phyloP scores from a whole-genome alignment of 208 protist species.

The Trypanosoma avium region DNA sequence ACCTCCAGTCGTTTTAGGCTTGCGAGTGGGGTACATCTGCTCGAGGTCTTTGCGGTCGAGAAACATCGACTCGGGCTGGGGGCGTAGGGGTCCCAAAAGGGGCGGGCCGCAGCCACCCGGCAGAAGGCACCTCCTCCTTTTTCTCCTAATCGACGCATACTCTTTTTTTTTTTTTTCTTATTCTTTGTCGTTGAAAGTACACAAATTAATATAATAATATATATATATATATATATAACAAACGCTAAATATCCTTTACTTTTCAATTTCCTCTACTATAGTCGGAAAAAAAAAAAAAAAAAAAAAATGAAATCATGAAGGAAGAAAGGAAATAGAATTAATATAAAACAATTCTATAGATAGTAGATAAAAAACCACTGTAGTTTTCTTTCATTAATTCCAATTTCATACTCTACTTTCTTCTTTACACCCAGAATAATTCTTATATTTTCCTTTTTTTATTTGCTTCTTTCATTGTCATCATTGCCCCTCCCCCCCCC shows the following conservation, averaged over 20 bases:
- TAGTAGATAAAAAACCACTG: too few species aligned
- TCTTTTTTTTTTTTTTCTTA: neutral
- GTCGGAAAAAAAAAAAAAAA: neutral
- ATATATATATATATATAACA: slow-evolving; percentile 1
- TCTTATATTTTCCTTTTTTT: too few species aligned
- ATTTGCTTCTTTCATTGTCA: too few species aligned
- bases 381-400: too few species aligned
- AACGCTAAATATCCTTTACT: too few species aligned
- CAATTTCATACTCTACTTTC: too few species aligned
- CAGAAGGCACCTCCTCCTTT: slow-evolving; percentile 23
- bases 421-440: too few species aligned
- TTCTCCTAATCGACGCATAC: slow-evolving; percentile 46
- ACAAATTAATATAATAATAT: neutral
- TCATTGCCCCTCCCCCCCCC: too few species aligned
- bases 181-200: neutral
- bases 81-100: slow-evolving; percentile 87
- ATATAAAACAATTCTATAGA: too few species aligned
- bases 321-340: neutral
- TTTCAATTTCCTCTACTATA: neutral
- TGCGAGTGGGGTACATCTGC: slow-evolving; percentile 91
- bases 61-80: slow-evolving; percentile 89
- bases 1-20: slow-evolving; percentile 86
- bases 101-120: slow-evolving; percentile 33
- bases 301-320: neutral
- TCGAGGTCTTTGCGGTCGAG: slow-evolving; percentile 88